phyloP scores from a whole-genome alignment of 805 yeast genomes.

The Wickerhamomyces rabaulensis region DNA sequence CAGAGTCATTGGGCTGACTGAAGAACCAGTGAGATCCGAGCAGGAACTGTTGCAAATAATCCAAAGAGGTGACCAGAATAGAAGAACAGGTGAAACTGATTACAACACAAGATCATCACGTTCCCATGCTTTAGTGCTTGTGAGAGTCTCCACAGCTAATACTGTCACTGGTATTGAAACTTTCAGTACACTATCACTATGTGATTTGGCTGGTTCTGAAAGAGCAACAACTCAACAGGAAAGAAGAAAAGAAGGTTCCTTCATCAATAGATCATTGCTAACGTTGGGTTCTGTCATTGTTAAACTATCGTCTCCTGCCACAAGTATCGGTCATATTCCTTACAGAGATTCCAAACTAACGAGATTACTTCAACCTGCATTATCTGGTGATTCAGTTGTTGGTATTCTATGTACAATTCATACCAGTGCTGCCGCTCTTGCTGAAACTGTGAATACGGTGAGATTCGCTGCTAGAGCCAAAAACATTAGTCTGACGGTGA shows the following conservation, averaged over 20 bases:
- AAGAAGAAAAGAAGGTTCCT: constrained; percentile 90
- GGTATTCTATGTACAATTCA: constrained; percentile 86
- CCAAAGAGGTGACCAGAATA: constrained; percentile 60
- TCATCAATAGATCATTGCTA: constrained; percentile 82
- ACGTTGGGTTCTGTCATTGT: constrained; percentile 93
- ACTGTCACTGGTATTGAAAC: constrained; percentile 31
- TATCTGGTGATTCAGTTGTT: constrained; percentile 81
- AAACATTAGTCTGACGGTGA: constrained; percentile 68
- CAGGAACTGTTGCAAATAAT: constrained; percentile 59
- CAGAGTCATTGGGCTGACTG: constrained; percentile 67
- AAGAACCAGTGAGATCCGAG: constrained; percentile 49
- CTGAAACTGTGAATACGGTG: constrained; percentile 82
- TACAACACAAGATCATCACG: constrained; percentile 83
- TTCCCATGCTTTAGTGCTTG: constrained; percentile 83
- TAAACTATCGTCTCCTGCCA: constrained; percentile 41
- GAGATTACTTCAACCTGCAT: constrained; percentile 83
- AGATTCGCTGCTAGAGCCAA: constrained; percentile 93
- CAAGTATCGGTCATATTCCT: constrained; percentile 65
- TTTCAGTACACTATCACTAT: constrained; percentile 67
- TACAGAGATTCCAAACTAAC: constrained; percentile 93
- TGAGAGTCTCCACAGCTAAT: constrained; percentile 48
- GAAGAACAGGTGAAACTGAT: constrained; percentile 87
- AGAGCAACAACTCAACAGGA: constrained; percentile 62
- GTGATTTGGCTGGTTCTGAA: constrained; percentile 98
- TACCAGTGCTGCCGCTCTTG: constrained; percentile 48